Base-by-base conservation (phyloP, 495 filamentous ascomycete species). In the Alectoria sarmentosa region DNA sequence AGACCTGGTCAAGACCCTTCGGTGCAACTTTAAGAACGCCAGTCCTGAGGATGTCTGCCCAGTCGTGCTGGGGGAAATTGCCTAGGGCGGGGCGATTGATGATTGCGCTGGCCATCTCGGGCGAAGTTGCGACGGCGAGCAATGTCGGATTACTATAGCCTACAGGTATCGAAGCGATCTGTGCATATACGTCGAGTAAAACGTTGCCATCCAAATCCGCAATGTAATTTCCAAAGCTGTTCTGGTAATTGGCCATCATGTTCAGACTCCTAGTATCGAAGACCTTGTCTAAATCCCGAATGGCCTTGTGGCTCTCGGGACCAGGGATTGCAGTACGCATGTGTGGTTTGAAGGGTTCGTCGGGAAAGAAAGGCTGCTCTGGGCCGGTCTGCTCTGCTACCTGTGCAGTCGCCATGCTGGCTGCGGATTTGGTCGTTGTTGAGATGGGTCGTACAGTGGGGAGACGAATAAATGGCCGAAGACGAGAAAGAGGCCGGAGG, bases 161-260 rank as follows among this genome's bases (percentile, higher is more conserved):
- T 63, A 98, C 81, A 37, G 93, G 93, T 73, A 98, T 98, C 32
- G 93, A 97, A 69, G 94, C 94, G 72, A 98, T 98, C 78, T 98
- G 93, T 26, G 68, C 71, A 61, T 74, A 76, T 56, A 80, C 79
- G 67, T 80, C 80, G 34, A 79, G 75, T 60, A 79, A 66, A 11
- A 87, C 76, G 72, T 93, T 93, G 62, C 89, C 94, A 76, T 98
- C 94, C 8, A 89, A 81, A 76, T 98, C 94, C 46, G 86, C 86
- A 74, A 98, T 90, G 79, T 88, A 89, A 71, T 89, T 88, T 55
- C 86, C 86, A 30, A 75, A 69, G 73, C 89, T 91, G 71, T 58
- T 61, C 30, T 67, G 57, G 54, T 69, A 64, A 69, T 78, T 73
- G 74, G 74, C 63, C 48, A 70, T 60, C 88, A 96, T 92, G 80